Evolutionary conservation across 306 rosid genomes (phyloP), one percentile per base, ranked within the genome.

Genomic region (Castanopsis chinensis): DNA sequence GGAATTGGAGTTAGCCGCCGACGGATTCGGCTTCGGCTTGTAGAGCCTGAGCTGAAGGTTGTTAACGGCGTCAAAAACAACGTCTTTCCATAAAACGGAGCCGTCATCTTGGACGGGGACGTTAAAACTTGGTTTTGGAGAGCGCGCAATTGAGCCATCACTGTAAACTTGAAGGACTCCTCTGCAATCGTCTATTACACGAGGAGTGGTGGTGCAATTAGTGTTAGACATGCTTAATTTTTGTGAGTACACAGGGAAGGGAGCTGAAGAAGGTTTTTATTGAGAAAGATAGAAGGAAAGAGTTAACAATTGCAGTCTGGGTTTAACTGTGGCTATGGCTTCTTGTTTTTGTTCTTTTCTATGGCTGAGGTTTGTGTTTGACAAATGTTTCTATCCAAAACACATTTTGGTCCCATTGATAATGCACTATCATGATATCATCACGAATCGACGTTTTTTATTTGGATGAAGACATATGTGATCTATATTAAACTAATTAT

Each of bases 161-260:
- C 89, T 92, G 71, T 89, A 92, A 1, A 92, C 94, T 17, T 88
- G 94, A 72, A 94, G 96, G 41, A 88, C 96, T 0, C 97, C 97
- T 3, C 97, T 92, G 59, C 97, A 92, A 4, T 94, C 90, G 7
- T 92, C 96, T 1, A 90, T 89, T 60, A 87, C 73, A 75, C 21
- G 0, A 49, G 83, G 60, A 71, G 71, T 57, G 2, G 27, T 51
- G 17, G 71, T 23, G 70, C 45, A 41, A 41, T 58, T 68, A 11
- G 80, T 72, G 55, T 45, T 30, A 0, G 80, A 55, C 86, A 79
- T 83, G 64, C 17, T 49, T 49, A 11, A 3, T 10, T 3, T 49
- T 41, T 41, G 3, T 19, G 61, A 5, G 5, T 2, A 20, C 27
- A 25, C 9, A 21, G 6, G 4, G 11, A 5, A 9, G 64, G 12